Evolutionary conservation across 768 basidiomycete genomes (phyloP), one percentile per base, ranked within the genome.

Genomic region (Mycena albidolilacea): DNA sequence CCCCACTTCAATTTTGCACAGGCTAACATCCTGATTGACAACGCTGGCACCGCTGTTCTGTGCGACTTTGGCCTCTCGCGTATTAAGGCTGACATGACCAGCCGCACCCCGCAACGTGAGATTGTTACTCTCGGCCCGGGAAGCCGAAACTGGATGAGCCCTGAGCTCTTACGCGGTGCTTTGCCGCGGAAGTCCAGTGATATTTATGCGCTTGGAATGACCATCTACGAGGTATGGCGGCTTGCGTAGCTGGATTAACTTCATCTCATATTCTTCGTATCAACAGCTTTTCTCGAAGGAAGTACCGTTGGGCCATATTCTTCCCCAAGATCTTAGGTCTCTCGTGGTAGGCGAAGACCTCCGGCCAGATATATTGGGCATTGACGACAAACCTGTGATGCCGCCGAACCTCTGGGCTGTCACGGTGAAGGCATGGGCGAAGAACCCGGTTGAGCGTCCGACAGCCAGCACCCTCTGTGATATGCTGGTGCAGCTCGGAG

Each of bases 141-240:
- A 15, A 76, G 73, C 59, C 73, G 70, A 11, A 69, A 76, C 60
- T 76, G 77, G 78, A 77, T 73, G 75, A 69, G 72, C 17, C 77
- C 75, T 11, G 78, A 77, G 65, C 60, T 67, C 14, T 59, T 79
- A 19, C 21, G 55, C 12, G 76, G 77, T 6, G 69, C 65, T 14
- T 23, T 37, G 17, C 69, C 75, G 9, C 38, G 62, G 23, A 70
- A 66, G 44, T 60, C 78, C 6, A 21, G 71, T 41, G 78, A 79
- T 39, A 73, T 79, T 15, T 79, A 78, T 48, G 71, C 78, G 10
- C 76, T 79, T 71, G 77, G 72, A 19, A 78, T 78, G 76, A 77
- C 77, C 2, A 67, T 77, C 7, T 78, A 64, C 66, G 76, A 78
- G 76, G 77, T 78, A 30, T 12, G 23, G 11, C 12, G 11, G n/a